Conservation (phyloP, 2,329 filamentous ascomycete genomes). For the Fusarium sp. region DNA sequence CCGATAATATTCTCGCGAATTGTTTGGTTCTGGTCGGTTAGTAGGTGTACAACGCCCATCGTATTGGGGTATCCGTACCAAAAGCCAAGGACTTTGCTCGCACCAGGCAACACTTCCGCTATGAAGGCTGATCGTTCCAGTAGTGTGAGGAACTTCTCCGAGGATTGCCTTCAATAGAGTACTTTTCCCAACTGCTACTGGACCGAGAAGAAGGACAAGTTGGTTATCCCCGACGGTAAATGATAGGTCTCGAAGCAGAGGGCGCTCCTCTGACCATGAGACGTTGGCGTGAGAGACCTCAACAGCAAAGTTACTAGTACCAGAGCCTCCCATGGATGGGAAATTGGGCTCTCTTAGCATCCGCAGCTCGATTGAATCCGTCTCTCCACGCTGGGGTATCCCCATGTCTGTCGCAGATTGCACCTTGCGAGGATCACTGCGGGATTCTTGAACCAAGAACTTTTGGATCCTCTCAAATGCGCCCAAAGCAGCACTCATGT, state of each 20-base stretch:
- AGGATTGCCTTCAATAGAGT: constrained; percentile 58
- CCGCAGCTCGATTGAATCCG: constrained; percentile 7
- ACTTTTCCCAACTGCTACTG: constrained; percentile 60
- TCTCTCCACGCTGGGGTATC: not conserved
- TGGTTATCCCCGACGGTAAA: constrained; percentile 49
- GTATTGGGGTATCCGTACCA: constrained; percentile 29
- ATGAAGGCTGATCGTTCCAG: constrained; percentile 38
- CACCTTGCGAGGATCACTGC: constrained; percentile 43
- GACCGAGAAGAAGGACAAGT: constrained; percentile 58
- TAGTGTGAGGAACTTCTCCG: constrained; percentile 47
- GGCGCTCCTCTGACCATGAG: constrained; percentile 51
- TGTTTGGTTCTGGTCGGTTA: constrained; percentile 47
- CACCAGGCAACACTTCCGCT: constrained; percentile 47
- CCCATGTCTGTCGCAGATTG: not conserved
- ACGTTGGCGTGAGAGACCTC: constrained; percentile 48
- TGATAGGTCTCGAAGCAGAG: constrained; percentile 50
- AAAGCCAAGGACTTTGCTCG: constrained; percentile 53
- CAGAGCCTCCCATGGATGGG: not conserved
- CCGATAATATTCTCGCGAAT: constrained; percentile 54
- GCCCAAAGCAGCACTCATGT: constrained; percentile 54
- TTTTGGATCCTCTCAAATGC: constrained; percentile 57
- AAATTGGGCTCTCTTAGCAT: not conserved
- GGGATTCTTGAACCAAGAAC: constrained; percentile 50
- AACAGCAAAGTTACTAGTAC: not conserved
- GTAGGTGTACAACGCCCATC: not conserved